A percentile compares a stretch with the other conserved stretches of the same genome.
Evolutionary conservation across 129 eudicot genomes (phyloP).

Genomic region (Escallonia herrerae): DNA sequence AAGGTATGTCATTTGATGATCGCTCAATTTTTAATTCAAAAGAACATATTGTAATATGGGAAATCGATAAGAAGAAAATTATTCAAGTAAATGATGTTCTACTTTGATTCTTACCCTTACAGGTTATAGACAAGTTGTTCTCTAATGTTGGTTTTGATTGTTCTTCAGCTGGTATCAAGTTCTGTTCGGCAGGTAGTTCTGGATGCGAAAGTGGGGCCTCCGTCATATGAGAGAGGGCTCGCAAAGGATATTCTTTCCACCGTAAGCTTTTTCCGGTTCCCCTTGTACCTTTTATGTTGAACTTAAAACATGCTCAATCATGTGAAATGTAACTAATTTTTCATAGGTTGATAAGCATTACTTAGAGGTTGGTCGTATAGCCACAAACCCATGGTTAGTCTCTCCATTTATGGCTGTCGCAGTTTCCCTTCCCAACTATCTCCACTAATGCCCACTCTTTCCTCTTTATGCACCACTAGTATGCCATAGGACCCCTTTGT

Average conservation of each 20-base stretch:
- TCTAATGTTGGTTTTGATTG: conserved; percentile 17
- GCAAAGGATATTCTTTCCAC: conserved; percentile 68
- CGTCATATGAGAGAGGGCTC: conserved; percentile 73
- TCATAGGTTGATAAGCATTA: no score
- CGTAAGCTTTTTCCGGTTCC: conserved; percentile 44
- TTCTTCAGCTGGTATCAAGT: conserved; percentile 61
- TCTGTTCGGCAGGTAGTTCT: conserved; percentile 76
- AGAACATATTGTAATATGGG: background rate
- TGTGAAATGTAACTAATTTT: no score
- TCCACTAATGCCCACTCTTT: no score
- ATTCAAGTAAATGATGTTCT: background rate
- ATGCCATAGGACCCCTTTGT: no score
- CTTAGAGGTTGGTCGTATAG: no score
- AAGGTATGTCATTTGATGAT: conserved; percentile 37
- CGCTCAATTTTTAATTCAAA: background rate
- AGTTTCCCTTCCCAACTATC: no score
- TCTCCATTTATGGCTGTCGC: no score
- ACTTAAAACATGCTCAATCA: no score
- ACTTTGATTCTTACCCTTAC: background rate
- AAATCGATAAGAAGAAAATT: conserved; percentile 3
- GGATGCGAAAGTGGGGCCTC: conserved; percentile 97
- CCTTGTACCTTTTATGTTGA: no score
- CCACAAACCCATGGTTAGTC: no score
- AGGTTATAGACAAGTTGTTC: background rate
- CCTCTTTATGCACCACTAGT: no score